These are phyloP conservation scores for Acanthamoeba royreba DNA, from an alignment of 208 protist genomes.

Conservation along the genomic window DNA sequence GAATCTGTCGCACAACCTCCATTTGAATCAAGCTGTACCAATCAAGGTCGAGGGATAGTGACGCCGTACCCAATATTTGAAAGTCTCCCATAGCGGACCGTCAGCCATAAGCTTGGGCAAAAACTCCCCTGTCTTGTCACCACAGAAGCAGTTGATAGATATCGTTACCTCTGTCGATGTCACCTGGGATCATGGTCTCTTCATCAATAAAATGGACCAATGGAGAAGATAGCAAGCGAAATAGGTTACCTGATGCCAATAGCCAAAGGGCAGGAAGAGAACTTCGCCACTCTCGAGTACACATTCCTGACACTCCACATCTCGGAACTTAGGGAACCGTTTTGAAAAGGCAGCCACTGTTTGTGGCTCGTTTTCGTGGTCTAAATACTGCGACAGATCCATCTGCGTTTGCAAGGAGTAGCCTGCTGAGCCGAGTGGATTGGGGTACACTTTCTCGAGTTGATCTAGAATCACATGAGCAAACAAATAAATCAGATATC, in stretches of 20 bases:
- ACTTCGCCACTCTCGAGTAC: neutral
- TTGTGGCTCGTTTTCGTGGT: neutral
- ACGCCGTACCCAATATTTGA: neutral
- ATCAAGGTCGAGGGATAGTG: too few species aligned
- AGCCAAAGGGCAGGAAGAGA: conserved; percentile 26
- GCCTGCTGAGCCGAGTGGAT: conserved; percentile 8
- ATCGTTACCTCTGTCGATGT: neutral
- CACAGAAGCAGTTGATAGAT: conserved; percentile 41
- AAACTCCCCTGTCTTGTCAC: neutral
- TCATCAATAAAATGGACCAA: too few species aligned
- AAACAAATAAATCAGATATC: neutral
- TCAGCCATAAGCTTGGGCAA: neutral
- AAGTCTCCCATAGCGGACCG: neutral
- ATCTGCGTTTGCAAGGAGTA: conserved; percentile 29
- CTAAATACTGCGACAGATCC: neutral
- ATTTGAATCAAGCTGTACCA: too few species aligned
- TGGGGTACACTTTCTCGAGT: neutral
- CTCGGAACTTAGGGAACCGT: neutral
- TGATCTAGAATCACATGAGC: neutral
- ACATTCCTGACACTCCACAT: conserved; percentile 29
- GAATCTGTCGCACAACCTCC: neutral
- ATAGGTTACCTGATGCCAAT: conserved; percentile 46
- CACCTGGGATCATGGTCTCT: too few species aligned
- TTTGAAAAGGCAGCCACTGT: neutral
- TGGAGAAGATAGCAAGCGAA: too few species aligned